Percentiles rank a stretch among this genome's conserved stretches.
phyloP scores from a whole-genome alignment of 2,329 filamentous ascomycete species.

The Diaporthe australafricana region DNA sequence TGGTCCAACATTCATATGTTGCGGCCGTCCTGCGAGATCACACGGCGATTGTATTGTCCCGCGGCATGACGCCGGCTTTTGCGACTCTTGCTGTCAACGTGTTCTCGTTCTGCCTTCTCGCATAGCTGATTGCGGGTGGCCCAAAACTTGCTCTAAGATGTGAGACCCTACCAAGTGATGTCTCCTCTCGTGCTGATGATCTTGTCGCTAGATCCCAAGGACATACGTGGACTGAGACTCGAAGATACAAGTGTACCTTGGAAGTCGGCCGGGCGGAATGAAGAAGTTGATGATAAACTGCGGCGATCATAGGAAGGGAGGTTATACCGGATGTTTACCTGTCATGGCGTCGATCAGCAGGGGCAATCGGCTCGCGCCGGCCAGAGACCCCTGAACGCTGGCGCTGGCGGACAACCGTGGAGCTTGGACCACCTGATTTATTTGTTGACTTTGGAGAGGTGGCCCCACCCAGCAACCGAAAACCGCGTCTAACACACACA shows the following conservation, averaged over 20 bases:
- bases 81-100: not conserved
- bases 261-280: not conserved
- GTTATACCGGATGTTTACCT: not conserved
- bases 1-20: not conserved
- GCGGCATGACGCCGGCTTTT: not conserved
- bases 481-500: constrained; percentile 28
- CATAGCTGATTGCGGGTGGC: not conserved
- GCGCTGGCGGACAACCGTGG: not conserved
- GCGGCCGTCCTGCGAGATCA: not conserved
- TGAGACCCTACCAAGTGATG: not conserved
- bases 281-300: not conserved
- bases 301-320: constrained; percentile 1
- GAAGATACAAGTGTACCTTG: not conserved
- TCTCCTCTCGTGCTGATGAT: not conserved
- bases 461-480: constrained; percentile 29
- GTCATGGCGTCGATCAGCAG: constrained; percentile 7
- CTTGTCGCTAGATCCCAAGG: not conserved
- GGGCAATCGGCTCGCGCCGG: constrained; percentile 14
- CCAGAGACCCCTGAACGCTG: not conserved
- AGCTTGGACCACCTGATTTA: constrained; percentile 31
- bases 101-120: constrained; percentile 7
- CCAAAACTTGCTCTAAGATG: not conserved
- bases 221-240: not conserved
- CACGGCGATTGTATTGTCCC: not conserved
- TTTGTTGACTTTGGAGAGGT: constrained; percentile 31